Percentiles rank a stretch among this genome's conserved stretches.
phyloP scores from a whole-genome alignment of 192 early-diverging fungal species.

The Entomortierella lignicola region DNA sequence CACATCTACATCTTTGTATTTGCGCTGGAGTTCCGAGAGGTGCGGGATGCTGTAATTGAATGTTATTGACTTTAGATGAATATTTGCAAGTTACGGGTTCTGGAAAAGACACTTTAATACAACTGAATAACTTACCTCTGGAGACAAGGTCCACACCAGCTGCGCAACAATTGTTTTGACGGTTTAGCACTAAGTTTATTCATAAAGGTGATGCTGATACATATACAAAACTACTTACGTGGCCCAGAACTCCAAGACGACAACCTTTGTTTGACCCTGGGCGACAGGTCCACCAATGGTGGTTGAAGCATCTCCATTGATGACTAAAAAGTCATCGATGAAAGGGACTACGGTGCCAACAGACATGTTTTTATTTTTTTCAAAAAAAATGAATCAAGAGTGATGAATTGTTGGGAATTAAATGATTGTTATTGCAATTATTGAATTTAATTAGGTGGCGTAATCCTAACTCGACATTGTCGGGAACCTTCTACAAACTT shows the following conservation, averaged over 20 bases:
- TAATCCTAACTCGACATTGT: too few relatives aligned
- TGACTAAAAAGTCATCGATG: constrained; percentile 52
- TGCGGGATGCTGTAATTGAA: constrained; percentile 53
- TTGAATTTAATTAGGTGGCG: too few relatives aligned
- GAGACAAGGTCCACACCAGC: constrained; percentile 49
- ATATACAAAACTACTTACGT: constrained; percentile 18
- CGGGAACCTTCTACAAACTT: too few relatives aligned
- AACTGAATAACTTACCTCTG: constrained; percentile 29
- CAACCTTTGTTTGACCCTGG: constrained; percentile 35
- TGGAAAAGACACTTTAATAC: neutral
- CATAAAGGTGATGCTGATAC: neutral
- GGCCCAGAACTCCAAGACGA: constrained; percentile 56
- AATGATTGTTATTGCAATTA: too few relatives aligned
- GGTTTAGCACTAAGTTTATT: too few relatives aligned
- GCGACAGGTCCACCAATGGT: constrained; percentile 51
- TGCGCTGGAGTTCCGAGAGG: constrained; percentile 59
- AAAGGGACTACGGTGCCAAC: constrained; percentile 43
- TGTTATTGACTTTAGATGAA: neutral
- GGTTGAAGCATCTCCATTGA: constrained; percentile 51
- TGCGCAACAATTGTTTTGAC: too few relatives aligned
- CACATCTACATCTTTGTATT: constrained; percentile 60
- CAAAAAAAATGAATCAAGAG: neutral
- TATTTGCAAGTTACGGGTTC: too few relatives aligned
- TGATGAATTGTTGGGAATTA: too few relatives aligned
- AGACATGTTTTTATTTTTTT: constrained; percentile 40